These are phyloP conservation scores for Alternaria alternata DNA, from an alignment of 2,329 filamentous ascomycete species.

Conservation along the genomic window DNA sequence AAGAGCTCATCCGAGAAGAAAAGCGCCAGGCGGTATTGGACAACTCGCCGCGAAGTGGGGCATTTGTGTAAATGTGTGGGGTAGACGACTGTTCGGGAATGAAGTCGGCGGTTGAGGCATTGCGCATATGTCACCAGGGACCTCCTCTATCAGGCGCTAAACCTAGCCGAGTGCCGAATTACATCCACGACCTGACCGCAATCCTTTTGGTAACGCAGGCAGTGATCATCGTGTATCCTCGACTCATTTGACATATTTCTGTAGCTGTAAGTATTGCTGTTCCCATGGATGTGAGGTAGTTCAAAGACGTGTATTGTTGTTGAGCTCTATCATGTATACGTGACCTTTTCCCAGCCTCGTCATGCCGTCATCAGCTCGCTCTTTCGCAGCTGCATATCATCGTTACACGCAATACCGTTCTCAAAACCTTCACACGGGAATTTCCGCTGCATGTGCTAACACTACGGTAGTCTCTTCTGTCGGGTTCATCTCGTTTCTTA, in stretches of 20 bases:
- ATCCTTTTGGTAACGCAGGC: not conserved
- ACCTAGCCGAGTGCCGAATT: constrained; percentile 8
- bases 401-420: not conserved
- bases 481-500: not conserved
- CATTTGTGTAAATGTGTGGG: constrained; percentile 1
- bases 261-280: not conserved
- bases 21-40: not conserved
- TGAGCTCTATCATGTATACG: not conserved
- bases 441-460: constrained; percentile 5
- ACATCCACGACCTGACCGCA: not conserved
- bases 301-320: not conserved
- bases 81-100: not conserved
- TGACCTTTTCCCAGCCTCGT: not conserved
- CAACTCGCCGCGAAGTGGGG: constrained; percentile 1
- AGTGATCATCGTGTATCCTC: not conserved
- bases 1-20: not conserved
- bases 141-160: not conserved
- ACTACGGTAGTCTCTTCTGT: not conserved
- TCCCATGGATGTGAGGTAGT: not conserved
- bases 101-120: constrained; percentile 4
- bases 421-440: not conserved
- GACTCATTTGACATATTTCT: not conserved
- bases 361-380: constrained; percentile 1
- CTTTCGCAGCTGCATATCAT: not conserved
- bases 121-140: not conserved